These are phyloP conservation scores for Breynia disticha DNA, from an alignment of 441 rosid genomes.

Conservation along the genomic window DNA sequence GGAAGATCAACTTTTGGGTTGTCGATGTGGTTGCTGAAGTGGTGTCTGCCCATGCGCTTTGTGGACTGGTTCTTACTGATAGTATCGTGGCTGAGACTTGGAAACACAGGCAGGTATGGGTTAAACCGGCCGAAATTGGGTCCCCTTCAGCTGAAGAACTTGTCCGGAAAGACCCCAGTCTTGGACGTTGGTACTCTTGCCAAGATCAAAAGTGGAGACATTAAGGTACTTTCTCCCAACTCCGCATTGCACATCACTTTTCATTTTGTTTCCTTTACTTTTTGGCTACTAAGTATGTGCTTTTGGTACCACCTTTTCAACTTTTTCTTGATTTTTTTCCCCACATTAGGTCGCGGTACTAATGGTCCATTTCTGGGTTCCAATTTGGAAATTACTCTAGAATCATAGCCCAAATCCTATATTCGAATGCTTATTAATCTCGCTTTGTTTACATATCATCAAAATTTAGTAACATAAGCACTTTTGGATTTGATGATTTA, in stretches of 20 bases:
- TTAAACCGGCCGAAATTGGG: slow-evolving; percentile 60
- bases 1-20: slow-evolving; percentile 71
- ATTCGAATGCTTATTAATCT: no score
- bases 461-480: not conserved
- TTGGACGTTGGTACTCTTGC: slow-evolving; percentile 72
- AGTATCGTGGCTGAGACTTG: slow-evolving; percentile 52
- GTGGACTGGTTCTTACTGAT: slow-evolving; percentile 58
- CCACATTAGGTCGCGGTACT: not conserved
- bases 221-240: slow-evolving; percentile 44
- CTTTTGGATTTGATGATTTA: slow-evolving; percentile 15
- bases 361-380: no score
- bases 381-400: no score
- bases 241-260: slow-evolving; percentile 14
- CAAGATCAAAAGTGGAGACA: slow-evolving; percentile 57
- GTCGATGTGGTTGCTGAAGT: slow-evolving; percentile 65
- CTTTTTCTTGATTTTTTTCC: slow-evolving; percentile 10
- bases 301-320: not conserved
- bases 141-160: slow-evolving; percentile 63
- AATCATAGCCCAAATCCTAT: no score
- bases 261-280: not conserved
- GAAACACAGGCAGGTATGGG: slow-evolving; percentile 55
- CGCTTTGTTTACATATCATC: no score
- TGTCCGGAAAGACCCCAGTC: slow-evolving; percentile 79
- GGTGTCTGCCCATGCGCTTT: slow-evolving; percentile 56
- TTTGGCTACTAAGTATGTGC: slow-evolving; percentile 10